A percentile compares a stretch with the other conserved stretches of the same genome.
phyloP scores from a whole-genome alignment of 2,329 filamentous ascomycete species.

The Penicillium sp. region DNA sequence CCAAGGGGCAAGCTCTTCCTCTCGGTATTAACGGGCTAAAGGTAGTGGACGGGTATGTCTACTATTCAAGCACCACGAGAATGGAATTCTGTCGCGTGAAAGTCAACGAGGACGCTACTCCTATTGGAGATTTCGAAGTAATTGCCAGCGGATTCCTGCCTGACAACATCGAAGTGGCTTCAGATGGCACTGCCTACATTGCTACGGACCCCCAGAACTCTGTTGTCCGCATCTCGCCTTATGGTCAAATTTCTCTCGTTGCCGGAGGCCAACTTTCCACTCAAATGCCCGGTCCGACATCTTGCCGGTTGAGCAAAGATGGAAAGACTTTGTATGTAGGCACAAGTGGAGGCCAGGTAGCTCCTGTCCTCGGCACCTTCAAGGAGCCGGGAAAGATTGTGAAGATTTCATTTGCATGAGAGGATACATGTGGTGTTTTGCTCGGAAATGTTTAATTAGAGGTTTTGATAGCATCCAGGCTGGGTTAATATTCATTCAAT shows the following conservation, averaged over 20 bases:
- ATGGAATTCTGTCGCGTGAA: slow-evolving; percentile 22
- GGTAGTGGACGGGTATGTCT: slow-evolving; percentile 16
- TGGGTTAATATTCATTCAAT: too few species aligned
- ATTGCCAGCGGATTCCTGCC: slow-evolving; percentile 23
- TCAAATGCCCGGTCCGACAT: slow-evolving; percentile 21
- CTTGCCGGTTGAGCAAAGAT: slow-evolving; percentile 13
- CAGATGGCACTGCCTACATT: slow-evolving; percentile 20
- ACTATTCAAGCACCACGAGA: slow-evolving; percentile 23
- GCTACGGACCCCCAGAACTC: slow-evolving; percentile 24
- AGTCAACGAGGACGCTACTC: slow-evolving; percentile 14
- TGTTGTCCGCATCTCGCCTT: slow-evolving; percentile 20
- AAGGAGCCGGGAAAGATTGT: slow-evolving; percentile 22
- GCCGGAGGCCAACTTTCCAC: slow-evolving; percentile 22
- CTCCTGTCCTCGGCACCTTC: slow-evolving; percentile 21
- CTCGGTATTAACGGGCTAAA: slow-evolving; percentile 21
- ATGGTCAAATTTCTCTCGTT: slow-evolving; percentile 20
- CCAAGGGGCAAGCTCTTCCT: slow-evolving; percentile 17
- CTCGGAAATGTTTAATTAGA: background rate
- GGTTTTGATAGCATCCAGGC: too few species aligned
- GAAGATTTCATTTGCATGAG: slow-evolving; percentile 7
- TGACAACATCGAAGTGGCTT: slow-evolving; percentile 20
- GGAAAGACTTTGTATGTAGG: slow-evolving; percentile 21
- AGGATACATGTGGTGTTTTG: background rate
- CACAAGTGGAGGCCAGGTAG: slow-evolving; percentile 23
- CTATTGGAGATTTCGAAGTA: slow-evolving; percentile 19